These are phyloP conservation scores for Lepiota venenata DNA, from an alignment of 768 basidiomycete species.

Conservation along the genomic window DNA sequence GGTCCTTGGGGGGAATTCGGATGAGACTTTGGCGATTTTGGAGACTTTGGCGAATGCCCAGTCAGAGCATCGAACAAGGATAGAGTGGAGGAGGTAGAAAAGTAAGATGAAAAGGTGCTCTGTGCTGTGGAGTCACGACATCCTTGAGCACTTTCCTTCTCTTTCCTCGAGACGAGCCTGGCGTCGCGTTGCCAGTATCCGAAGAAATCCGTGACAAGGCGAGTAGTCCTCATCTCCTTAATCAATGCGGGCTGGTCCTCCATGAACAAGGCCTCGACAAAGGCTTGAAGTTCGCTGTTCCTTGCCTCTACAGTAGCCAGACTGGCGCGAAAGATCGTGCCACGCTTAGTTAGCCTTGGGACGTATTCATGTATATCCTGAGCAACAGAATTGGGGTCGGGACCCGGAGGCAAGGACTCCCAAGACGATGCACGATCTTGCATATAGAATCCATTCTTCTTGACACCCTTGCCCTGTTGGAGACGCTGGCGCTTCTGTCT, in stretches of 20 bases:
- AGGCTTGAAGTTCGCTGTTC: constrained; percentile 51
- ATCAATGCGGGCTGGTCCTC: constrained; percentile 64
- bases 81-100: constrained; percentile 44
- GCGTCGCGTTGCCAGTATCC: constrained; percentile 73
- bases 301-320: constrained; percentile 64
- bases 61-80: constrained; percentile 12
- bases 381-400: constrained; percentile 73
- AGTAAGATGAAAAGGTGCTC: constrained; percentile 58
- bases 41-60: constrained; percentile 17
- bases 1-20: constrained; percentile 3
- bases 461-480: constrained; percentile 69
- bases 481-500: constrained; percentile 67
- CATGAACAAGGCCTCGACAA: constrained; percentile 57
- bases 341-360: constrained; percentile 69
- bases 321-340: constrained; percentile 68
- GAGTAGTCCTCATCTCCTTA: constrained; percentile 57
- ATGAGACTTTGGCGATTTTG: constrained; percentile 14
- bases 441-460: constrained; percentile 67
- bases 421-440: constrained; percentile 77
- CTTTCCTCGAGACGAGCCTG: constrained; percentile 48
- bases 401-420: constrained; percentile 82
- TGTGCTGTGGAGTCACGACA: constrained; percentile 44
- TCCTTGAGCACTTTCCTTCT: constrained; percentile 19
- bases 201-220: constrained; percentile 71
- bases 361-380: constrained; percentile 63